Base-by-base conservation (phyloP, 2,329 filamentous ascomycete genomes). In the Pyrenophora seminiperda region DNA sequence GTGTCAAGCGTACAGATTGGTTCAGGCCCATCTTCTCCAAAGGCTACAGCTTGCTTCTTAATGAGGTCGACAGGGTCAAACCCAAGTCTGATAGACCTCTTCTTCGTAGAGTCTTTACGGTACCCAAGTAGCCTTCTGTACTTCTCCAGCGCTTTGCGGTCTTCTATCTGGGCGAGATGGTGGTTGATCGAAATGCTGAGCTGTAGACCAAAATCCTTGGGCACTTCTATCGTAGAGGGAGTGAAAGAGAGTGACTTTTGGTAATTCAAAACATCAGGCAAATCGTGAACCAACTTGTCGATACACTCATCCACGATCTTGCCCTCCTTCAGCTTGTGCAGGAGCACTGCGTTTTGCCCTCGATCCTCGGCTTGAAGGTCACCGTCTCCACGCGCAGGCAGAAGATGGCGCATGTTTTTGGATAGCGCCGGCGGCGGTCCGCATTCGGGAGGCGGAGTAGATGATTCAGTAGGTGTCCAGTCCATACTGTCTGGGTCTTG, bases 61-160 rank as follows among this genome's bases (percentile, higher is more conserved):
- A 75, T 73, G 34, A 75, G 47, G 17, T 75, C 70, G 29, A 70
- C 62, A 14, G 72, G 71, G 43, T 75, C 71, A 43, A 75, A 75
- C 0, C 72, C 72, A 29, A 73, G 63, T 31, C 63, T 72, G 10
- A 69, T 37, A 18, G 62, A 45, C 46, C 67, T 72, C 7, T 64
- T 60, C 50, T 72, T 72, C 2, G 59, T 46, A 13, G 59, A 49
- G 32, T 70, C 66, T 43, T 68, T 71, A 29, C 67, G 61, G 42
- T 73, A 63, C 2, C 70, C 70, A n/a, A 73, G 56, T 32, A 73
- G 54, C n/a, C 68, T 60, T 40, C 70, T 61, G 50, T 72, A 73
- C 47, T 71, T 72, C 39, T 73, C 70, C 24, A 72, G 47, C 14
- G 70, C 58, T 44, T 71, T 71, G 6, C 70, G 67, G 46, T 73